These are phyloP conservation scores for Apostasia ramifera DNA, from an alignment of 106 monocot genomes.

Conservation along the genomic window DNA sequence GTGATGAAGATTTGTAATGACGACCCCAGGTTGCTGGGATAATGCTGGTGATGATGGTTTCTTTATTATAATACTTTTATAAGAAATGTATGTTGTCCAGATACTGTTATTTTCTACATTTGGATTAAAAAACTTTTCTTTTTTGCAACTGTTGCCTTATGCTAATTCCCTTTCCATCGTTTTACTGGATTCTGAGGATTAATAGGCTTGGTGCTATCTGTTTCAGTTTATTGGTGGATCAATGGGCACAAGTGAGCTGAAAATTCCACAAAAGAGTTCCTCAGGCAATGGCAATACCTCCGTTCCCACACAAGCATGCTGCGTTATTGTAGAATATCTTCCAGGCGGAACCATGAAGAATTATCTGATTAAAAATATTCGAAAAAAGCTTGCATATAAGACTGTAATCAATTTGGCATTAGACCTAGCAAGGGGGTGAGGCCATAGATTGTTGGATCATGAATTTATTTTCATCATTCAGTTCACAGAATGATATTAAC, in stretches of 20 bases:
- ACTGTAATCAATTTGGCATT: constrained; percentile 59
- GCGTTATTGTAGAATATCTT: constrained; percentile 68
- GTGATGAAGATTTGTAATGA: too few relatives aligned
- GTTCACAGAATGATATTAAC: background rate
- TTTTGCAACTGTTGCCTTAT: too few relatives aligned
- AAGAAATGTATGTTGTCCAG: too few relatives aligned
- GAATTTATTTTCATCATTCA: too few relatives aligned
- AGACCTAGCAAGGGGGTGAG: constrained; percentile 69
- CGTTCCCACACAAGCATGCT: constrained; percentile 33
- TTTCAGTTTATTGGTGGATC: constrained; percentile 36
- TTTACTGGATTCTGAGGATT: too few relatives aligned
- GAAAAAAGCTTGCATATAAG: constrained; percentile 54
- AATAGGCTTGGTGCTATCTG: background rate
- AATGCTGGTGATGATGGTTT: too few relatives aligned
- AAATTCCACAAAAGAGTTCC: constrained; percentile 49
- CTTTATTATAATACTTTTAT: too few relatives aligned
- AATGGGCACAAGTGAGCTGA: constrained; percentile 43
- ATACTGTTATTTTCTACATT: too few relatives aligned
- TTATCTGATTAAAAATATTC: constrained; percentile 43
- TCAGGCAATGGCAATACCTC: constrained; percentile 11
- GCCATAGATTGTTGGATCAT: too few relatives aligned
- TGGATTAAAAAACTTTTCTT: too few relatives aligned
- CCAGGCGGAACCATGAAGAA: constrained; percentile 59
- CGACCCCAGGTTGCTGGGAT: too few relatives aligned
- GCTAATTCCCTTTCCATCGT: too few relatives aligned